Conservation (phyloP, 768 basidiomycete species). For the Phallus indusiatus region DNA sequence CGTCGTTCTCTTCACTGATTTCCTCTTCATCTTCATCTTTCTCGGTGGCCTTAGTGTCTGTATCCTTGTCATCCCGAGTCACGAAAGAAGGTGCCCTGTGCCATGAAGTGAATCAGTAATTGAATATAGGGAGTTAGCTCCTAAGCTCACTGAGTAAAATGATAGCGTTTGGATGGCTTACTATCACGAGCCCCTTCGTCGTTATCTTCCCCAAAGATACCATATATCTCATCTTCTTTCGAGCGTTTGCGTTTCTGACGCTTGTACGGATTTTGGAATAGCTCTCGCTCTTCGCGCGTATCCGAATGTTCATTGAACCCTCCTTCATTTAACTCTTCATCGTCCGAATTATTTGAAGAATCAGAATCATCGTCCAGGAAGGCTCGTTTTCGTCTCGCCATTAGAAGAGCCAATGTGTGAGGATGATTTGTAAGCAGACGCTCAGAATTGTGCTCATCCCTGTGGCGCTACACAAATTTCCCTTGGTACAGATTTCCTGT, state of each 20-base stretch:
- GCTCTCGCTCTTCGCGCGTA: constrained; percentile 59
- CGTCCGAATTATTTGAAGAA: constrained; percentile 46
- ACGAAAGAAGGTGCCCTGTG: constrained; percentile 58
- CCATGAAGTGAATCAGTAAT: constrained; percentile 7
- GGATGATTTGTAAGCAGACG: no score
- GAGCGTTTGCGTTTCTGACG: constrained; percentile 53
- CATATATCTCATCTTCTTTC: constrained; percentile 70
- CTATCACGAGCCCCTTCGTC: constrained; percentile 20
- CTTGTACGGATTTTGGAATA: constrained; percentile 71
- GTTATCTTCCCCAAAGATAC: constrained; percentile 63
- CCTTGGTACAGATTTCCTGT: background rate
- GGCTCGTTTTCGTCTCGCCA: constrained; percentile 71
- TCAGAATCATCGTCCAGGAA: constrained; percentile 69
- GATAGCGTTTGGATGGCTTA: constrained; percentile 33
- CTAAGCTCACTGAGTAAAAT: constrained; percentile 50
- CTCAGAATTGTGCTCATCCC: background rate
- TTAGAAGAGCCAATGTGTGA: constrained; percentile 17
- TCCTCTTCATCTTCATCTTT: constrained; percentile 24
- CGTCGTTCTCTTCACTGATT: constrained; percentile 29
- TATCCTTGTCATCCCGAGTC: constrained; percentile 34
- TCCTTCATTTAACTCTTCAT: constrained; percentile 36
- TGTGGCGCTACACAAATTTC: background rate
- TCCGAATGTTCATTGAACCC: constrained; percentile 44
- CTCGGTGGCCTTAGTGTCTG: constrained; percentile 35
- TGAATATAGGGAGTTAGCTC: constrained; percentile 3